These are phyloP conservation scores for Plasmodium malariae DNA, from an alignment of 169 alveolate genomes.

Conservation along the genomic window DNA sequence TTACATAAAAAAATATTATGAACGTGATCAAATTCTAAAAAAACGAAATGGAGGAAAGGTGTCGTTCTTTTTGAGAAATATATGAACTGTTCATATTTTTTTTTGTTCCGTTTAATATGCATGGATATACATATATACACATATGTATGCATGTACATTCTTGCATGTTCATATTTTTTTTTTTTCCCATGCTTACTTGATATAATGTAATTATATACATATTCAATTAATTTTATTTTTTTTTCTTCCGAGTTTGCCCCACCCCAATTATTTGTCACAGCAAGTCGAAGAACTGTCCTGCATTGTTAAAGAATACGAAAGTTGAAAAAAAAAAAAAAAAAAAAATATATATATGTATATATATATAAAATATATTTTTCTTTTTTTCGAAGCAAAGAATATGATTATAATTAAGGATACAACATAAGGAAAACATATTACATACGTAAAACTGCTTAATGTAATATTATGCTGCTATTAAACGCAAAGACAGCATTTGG, in stretches of 20 bases:
- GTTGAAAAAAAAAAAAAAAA: neutral
- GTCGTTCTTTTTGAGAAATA: neutral
- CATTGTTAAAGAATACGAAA: neutral
- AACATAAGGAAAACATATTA: too few species aligned
- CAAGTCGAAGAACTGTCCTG: constrained; percentile 66
- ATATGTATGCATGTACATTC: neutral
- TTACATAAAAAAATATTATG: neutral
- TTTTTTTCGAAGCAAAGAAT: too few species aligned
- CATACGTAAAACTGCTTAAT: too few species aligned
- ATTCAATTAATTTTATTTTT: constrained; percentile 60
- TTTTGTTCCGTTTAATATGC: too few species aligned
- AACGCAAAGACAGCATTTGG: too few species aligned
- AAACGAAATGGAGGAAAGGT: neutral
- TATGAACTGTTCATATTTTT: too few species aligned
- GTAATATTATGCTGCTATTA: too few species aligned
- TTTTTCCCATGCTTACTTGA: constrained; percentile 24
- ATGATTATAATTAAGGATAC: too few species aligned
- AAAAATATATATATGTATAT: constrained; percentile 5
- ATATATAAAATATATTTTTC: too few species aligned
- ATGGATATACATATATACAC: neutral
- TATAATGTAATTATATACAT: constrained; percentile 41
- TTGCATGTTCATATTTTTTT: neutral
- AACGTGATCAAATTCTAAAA: neutral
- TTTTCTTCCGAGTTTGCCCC: constrained; percentile 64
- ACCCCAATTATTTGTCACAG: constrained; percentile 72